Evolutionary conservation across 2,329 filamentous ascomycete species (phyloP), one percentile per base, ranked within the genome.

Genomic region (Dothidotthia symphoricarpi): DNA sequence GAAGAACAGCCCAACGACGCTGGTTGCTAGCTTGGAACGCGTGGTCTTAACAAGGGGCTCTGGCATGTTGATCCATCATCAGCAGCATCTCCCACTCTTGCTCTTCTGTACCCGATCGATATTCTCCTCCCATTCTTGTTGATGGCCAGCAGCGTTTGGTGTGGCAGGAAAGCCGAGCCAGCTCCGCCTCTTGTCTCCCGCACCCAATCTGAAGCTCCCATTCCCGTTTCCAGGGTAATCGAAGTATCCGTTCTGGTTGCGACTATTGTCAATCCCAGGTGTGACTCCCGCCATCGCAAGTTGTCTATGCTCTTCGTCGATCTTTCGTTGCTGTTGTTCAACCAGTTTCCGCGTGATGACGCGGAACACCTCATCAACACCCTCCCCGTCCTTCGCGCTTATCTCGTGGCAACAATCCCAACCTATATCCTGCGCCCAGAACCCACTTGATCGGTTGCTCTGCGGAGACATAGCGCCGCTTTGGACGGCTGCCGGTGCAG

Each of bases 351-450:
- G 75, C 7, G 90, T 93, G 30, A 89, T 85, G 16, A 95, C 88
- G 2, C 91, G 79, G 57, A 97, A 97, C 0, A 98, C 89, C 68
- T 97, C 93, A 55, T 97, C 93, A 13, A 98, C 90, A 13, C 91
- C 91, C 72, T 96, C 90, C 39, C 90, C 90, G 58, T 85, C 89
- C 73, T 94, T 91, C 31, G 91, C 90, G 53, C 84, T 90, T 61
- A 98, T 91, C 71, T 98, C 93, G 67, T 97, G 93, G 66, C 91
- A 97, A 47, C 89, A 94, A 59, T 96, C 90, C 90, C 91, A 97
- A 35, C 90, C 89, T 5, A 89, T 82, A 61, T 96, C 90, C 64
- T 93, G 87, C 15, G 85, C 88, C 90, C 90, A 96, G 69, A 89
- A 88, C 2, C 85, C 85, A 25, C 80, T 85, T 57, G 80, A 85